A percentile compares a stretch with the other conserved stretches of the same genome.
These are phyloP conservation scores for Trichoderma pleuroti DNA, from an alignment of 2,329 filamentous ascomycete genomes.

Conservation along the genomic window DNA sequence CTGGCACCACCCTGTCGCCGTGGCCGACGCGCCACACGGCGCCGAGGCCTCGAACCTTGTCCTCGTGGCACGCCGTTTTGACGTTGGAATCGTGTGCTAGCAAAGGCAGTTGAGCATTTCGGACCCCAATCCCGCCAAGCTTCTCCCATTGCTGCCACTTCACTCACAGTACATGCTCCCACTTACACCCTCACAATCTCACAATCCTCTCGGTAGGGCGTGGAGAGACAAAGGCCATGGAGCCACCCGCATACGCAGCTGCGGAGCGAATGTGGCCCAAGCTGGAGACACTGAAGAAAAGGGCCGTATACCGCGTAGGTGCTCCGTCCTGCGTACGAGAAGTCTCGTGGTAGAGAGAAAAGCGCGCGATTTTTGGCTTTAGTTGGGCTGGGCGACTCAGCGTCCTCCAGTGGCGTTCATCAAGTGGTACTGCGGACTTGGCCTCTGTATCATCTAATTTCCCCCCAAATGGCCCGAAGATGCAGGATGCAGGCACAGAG, in stretches of 20 bases:
- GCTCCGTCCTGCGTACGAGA: not conserved
- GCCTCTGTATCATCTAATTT: conserved; percentile 14
- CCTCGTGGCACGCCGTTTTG: conserved; percentile 14
- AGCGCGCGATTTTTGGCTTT: conserved; percentile 17
- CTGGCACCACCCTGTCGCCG: not conserved
- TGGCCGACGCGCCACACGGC: conserved; percentile 17
- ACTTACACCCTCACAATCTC: not conserved
- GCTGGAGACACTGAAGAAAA: conserved; percentile 15
- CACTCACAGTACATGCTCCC: conserved; percentile 10
- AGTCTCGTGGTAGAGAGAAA: conserved; percentile 2
- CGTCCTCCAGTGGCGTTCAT: conserved; percentile 6
- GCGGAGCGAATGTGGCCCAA: conserved; percentile 17
- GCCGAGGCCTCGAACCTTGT: conserved; percentile 17
- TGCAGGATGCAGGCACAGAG: conserved; percentile 13
- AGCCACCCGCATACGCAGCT: conserved; percentile 6
- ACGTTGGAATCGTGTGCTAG: conserved; percentile 4
- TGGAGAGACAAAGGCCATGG: conserved; percentile 9
- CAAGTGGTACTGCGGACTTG: conserved; percentile 8
- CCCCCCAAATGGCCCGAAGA: conserved; percentile 17
- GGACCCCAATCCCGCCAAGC: not conserved
- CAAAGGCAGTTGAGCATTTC: not conserved
- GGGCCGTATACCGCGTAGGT: conserved; percentile 15
- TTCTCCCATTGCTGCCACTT: not conserved
- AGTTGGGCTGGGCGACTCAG: conserved; percentile 10
- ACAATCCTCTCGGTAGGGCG: not conserved